Percentiles rank a stretch among this genome's conserved stretches.
phyloP scores from a whole-genome alignment of 75 land plant genomes.

The Pinus albicaulis region DNA sequence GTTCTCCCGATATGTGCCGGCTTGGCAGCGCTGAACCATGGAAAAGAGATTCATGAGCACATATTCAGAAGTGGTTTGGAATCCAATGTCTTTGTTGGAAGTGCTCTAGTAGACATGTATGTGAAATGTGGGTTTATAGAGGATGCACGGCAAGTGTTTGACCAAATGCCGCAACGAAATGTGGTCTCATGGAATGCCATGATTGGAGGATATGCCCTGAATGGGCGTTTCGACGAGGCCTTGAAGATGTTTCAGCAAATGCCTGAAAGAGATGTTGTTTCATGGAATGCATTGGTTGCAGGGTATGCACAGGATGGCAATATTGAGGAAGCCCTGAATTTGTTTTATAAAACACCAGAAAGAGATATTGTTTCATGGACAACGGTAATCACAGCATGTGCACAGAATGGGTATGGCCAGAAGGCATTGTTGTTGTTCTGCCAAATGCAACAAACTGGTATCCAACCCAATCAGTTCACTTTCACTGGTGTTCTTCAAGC shows the following conservation, averaged over 20 bases:
- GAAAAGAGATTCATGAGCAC: conserved; percentile 52
- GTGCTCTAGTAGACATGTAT: conserved; percentile 68
- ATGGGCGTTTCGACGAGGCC: conserved; percentile 17
- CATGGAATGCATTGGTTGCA: conserved; percentile 59
- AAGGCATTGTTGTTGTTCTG: background rate
- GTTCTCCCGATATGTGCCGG: conserved; percentile 52
- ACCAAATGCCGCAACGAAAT: conserved; percentile 27
- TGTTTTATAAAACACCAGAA: conserved; percentile 13
- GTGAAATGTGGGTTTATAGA: conserved; percentile 56
- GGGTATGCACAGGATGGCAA: conserved; percentile 40
- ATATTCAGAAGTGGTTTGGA: conserved; percentile 39
- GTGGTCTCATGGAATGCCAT: conserved; percentile 35
- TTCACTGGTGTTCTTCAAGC: conserved; percentile 1
- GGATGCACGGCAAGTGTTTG: conserved; percentile 41
- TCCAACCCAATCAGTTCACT: background rate
- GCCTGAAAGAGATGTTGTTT: conserved; percentile 24
- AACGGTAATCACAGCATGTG: conserved; percentile 18
- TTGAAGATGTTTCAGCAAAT: conserved; percentile 29
- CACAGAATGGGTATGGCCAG: background rate
- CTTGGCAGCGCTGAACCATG: conserved; percentile 37
- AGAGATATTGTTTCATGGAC: conserved; percentile 22
- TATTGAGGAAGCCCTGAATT: conserved; percentile 11
- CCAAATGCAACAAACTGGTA: conserved; percentile 1
- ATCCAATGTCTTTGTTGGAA: conserved; percentile 41
- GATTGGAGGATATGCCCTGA: conserved; percentile 32